phyloP scores from a whole-genome alignment of 1,284 basidiomycete species.

The Omphalotus olearius region DNA sequence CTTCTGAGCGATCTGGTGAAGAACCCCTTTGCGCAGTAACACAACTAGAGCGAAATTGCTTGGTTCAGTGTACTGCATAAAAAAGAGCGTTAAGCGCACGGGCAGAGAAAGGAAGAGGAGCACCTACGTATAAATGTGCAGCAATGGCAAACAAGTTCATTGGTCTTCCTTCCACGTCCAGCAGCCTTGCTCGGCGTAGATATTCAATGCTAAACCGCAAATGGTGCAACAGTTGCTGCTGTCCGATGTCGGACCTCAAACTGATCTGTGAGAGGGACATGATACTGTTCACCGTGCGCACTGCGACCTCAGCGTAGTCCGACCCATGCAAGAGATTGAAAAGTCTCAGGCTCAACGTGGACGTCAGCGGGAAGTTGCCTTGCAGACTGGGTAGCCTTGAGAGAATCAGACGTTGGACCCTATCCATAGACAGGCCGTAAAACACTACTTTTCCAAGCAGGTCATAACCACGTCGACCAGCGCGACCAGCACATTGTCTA shows the following conservation, averaged over 20 bases:
- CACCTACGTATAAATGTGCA: slow-evolving; percentile 47
- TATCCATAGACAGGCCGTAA: slow-evolving; percentile 58
- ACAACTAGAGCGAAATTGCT: slow-evolving; percentile 62
- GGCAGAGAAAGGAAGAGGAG: neutral
- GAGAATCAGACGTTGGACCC: slow-evolving; percentile 57
- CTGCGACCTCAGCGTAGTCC: slow-evolving; percentile 41
- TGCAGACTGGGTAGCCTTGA: slow-evolving; percentile 61
- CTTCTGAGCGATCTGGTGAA: slow-evolving; percentile 48
- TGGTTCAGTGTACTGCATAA: slow-evolving; percentile 56
- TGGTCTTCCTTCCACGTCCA: slow-evolving; percentile 49
- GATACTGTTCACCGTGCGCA: slow-evolving; percentile 46
- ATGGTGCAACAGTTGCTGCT: slow-evolving; percentile 57
- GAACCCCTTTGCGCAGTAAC: slow-evolving; percentile 50
- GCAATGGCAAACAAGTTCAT: slow-evolving; percentile 56
- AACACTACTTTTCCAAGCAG: slow-evolving; percentile 68
- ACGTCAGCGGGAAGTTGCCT: slow-evolving; percentile 62
- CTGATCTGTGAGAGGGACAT: slow-evolving; percentile 54
- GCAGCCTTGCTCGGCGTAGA: slow-evolving; percentile 49
- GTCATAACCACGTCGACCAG: slow-evolving; percentile 67
- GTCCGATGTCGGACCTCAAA: slow-evolving; percentile 48
- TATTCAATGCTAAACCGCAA: slow-evolving; percentile 71
- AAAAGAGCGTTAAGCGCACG: neutral
- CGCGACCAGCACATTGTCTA: slow-evolving; percentile 67
- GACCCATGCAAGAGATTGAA: slow-evolving; percentile 65
- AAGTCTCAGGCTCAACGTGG: slow-evolving; percentile 58